Evolutionary conservation across 768 basidiomycete species (phyloP).

Genomic region (Trametes punicea): DNA sequence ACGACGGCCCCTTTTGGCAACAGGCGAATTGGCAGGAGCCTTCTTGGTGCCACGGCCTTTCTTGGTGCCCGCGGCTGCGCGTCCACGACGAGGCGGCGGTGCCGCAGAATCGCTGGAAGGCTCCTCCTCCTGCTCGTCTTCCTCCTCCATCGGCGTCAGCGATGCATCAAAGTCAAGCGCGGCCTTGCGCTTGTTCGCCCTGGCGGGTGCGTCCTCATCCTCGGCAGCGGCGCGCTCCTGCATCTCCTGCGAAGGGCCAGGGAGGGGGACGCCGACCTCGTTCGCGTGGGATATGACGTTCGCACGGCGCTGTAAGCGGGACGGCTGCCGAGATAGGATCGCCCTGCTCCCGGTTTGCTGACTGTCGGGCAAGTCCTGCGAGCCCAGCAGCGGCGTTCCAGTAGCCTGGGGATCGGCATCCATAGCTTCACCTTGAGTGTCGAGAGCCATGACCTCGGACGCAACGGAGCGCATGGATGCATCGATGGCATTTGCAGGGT

Average conservation of each 20-base stretch:
- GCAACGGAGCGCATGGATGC: slow-evolving; percentile 19
- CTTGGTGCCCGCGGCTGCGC: slow-evolving; percentile 1
- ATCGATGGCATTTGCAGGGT: slow-evolving; percentile 1
- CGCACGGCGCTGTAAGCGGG: slow-evolving; percentile 21
- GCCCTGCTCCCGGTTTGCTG: neutral
- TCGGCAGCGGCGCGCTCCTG: slow-evolving; percentile 34
- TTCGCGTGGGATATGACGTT: slow-evolving; percentile 30
- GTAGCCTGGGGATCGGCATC: neutral
- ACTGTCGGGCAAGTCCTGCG: slow-evolving; percentile 1
- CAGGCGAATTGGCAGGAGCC: neutral
- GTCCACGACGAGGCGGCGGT: neutral
- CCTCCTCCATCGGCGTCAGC: slow-evolving; percentile 22
- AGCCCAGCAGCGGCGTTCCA: slow-evolving; percentile 1
- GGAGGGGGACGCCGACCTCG: slow-evolving; percentile 37
- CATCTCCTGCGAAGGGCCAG: slow-evolving; percentile 59
- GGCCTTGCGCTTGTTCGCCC: slow-evolving; percentile 33
- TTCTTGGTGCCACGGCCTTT: slow-evolving; percentile 1
- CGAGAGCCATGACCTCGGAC: slow-evolving; percentile 16
- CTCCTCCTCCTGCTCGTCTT: slow-evolving; percentile 19
- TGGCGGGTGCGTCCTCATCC: slow-evolving; percentile 22
- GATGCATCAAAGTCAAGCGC: slow-evolving; percentile 27
- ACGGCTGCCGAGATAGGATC: slow-evolving; percentile 4
- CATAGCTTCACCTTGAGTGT: neutral
- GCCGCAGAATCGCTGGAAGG: neutral
- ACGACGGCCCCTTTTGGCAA: neutral